Evolutionary conservation across 2,329 filamentous ascomycete genomes (phyloP), one percentile per base, ranked within the genome.

Genomic region (Fusarium penzigii): DNA sequence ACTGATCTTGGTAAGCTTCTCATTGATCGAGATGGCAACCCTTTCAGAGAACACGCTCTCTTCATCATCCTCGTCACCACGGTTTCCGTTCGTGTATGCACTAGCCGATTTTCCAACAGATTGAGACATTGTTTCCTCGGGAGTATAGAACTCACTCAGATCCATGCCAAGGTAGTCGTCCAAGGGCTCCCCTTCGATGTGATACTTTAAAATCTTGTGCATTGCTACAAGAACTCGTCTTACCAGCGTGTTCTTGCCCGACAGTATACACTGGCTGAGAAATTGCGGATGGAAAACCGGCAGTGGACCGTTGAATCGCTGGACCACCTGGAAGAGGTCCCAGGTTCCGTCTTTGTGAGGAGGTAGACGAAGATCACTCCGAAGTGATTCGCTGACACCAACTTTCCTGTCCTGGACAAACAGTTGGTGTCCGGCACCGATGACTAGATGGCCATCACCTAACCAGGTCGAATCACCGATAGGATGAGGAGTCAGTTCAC

Each of bases 391-490:
- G 0, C 81, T 80, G 6, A 83, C 76, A 49, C 87, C 81, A 20
- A 96, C 84, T n/a, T 83, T 78, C 53, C 92, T 85, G 62, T 90
- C 89, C 66, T 92, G 87, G 7, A 96, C 79, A 68, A 96, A 92
- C 12, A 99, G 78, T 67, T 97, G 92, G 66, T 96, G 96, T 1
- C 94, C 94, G 8, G 92, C 86, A 1, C 92, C 92, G 50, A 97
- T 86, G 6, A 96, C 87, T 12, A 99, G 79, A 64, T 92, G 86
- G 1, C 92, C 93, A 64, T 89, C 87, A 29, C 86, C 85, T 12
- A 97, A 76, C 94, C 94, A 99, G 14, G 90, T 90, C 1, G 92
- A 95, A 68, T 97, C 92, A 2, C 92, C 92, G 46, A 97, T 96
- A 0, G 91, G 89, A 69, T 96, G 90, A 29, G 92, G 90, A 12